These are phyloP conservation scores for Mycosphaerella arachidis DNA, from an alignment of 2,329 filamentous ascomycete genomes.

Conservation along the genomic window DNA sequence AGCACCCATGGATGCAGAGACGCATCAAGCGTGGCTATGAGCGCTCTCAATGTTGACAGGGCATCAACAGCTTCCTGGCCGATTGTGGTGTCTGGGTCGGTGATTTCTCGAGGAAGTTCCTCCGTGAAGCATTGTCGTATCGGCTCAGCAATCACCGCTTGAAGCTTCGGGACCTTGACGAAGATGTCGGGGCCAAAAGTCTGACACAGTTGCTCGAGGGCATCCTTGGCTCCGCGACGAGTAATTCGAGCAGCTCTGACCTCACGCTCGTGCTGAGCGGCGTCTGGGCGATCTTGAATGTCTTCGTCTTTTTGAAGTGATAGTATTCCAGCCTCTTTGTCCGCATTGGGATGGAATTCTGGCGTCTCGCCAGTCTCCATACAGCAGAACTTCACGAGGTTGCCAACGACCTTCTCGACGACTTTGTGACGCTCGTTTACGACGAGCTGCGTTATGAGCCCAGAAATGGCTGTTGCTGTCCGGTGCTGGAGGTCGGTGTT, in stretches of 20 bases:
- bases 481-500: constrained; percentile 82
- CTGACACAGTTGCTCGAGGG: constrained; percentile 77
- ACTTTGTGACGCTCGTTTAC: constrained; percentile 73
- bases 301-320: constrained; percentile 98
- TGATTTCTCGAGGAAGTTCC: constrained; percentile 65
- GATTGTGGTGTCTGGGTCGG: constrained; percentile 66
- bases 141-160: constrained; percentile 74
- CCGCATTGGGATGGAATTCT: constrained; percentile 80
- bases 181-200: constrained; percentile 76
- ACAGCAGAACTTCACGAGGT: constrained; percentile 94
- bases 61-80: constrained; percentile 94
- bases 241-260: constrained; percentile 86
- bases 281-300: constrained; percentile 84
- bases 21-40: constrained; percentile 81
- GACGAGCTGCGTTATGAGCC: constrained; percentile 81
- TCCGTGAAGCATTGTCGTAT: constrained; percentile 68
- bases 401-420: constrained; percentile 92
- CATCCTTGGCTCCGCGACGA: constrained; percentile 87
- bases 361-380: constrained; percentile 97
- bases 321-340: constrained; percentile 73
- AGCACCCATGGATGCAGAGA: constrained; percentile 76
- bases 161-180: constrained; percentile 77
- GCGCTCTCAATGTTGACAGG: constrained; percentile 83
- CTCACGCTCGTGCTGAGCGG: constrained; percentile 82
- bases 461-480: constrained; percentile 78